Evolutionary conservation across 306 rosid species (phyloP).

Genomic region (Vicia faba): DNA sequence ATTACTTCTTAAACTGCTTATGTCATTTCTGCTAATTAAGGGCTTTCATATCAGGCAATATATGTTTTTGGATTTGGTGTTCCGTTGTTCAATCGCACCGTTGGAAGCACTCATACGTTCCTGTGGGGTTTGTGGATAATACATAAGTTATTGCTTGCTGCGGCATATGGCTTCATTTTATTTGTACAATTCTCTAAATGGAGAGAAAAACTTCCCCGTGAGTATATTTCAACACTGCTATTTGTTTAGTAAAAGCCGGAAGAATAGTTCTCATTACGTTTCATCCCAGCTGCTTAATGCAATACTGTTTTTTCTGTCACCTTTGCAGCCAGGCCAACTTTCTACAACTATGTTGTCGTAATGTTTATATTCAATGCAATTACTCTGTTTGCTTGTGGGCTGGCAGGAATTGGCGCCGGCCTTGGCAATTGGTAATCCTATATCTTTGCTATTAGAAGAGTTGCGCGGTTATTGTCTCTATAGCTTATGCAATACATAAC

Average conservation of each 20-base stretch:
- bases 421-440: constrained; percentile 66
- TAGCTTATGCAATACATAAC: constrained; percentile 25
- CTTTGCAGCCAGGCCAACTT: constrained; percentile 72
- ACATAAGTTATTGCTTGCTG: constrained; percentile 57
- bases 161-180: constrained; percentile 74
- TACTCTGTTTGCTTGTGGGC: constrained; percentile 57
- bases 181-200: constrained; percentile 74
- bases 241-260: constrained; percentile 47
- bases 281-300: neutral
- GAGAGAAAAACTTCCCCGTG: constrained; percentile 80
- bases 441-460: neutral
- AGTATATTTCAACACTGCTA: constrained; percentile 40
- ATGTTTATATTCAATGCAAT: constrained; percentile 60
- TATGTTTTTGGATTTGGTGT: constrained; percentile 77
- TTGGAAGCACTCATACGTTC: constrained; percentile 42
- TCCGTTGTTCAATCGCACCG: constrained; percentile 52
- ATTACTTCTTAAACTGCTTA: constrained; percentile 10
- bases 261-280: constrained; percentile 45
- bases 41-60: constrained; percentile 54
- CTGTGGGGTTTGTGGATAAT: constrained; percentile 74
- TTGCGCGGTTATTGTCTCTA: constrained; percentile 4
- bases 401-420: constrained; percentile 53
- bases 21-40: constrained; percentile 26
- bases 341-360: constrained; percentile 57
- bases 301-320: constrained; percentile 23